Evolutionary conservation across 169 alveolate species (phyloP).

Genomic region (Plasmodium falciparum): DNA sequence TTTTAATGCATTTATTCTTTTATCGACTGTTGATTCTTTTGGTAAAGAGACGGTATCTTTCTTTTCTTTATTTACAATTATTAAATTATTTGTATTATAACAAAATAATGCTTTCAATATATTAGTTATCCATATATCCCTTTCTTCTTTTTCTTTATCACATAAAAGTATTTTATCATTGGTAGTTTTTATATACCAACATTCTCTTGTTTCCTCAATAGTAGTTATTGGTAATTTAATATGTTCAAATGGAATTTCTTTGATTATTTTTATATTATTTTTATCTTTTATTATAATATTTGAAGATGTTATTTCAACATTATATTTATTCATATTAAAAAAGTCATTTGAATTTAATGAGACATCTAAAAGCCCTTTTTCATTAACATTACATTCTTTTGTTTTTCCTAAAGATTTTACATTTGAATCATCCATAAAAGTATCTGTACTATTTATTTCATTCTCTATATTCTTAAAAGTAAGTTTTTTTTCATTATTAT

Average conservation of each 20-base stretch:
- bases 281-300: conserved; percentile 46
- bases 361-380: conserved; percentile 43
- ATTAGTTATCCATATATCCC: conserved; percentile 65
- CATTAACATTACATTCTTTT: conserved; percentile 52
- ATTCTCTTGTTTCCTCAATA: conserved; percentile 73
- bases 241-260: conserved; percentile 26
- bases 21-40: conserved; percentile 69
- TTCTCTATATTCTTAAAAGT: conserved; percentile 54
- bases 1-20: conserved; percentile 30
- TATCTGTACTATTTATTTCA: conserved; percentile 39
- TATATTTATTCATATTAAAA: conserved; percentile 48
- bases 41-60: conserved; percentile 16
- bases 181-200: conserved; percentile 48
- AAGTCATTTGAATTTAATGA: conserved; percentile 54
- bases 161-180: conserved; percentile 55
- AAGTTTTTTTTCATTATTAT: conserved; percentile 14
- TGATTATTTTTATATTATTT: conserved; percentile 31
- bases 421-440: conserved; percentile 11
- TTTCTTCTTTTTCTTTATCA: conserved; percentile 60
- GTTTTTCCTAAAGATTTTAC: conserved; percentile 27
- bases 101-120: conserved; percentile 71
- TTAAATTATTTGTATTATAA: conserved; percentile 73
- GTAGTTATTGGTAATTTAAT: conserved; percentile 70
- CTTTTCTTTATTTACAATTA: conserved; percentile 34
- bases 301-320: conserved; percentile 51